Percentiles rank a stretch among this genome's conserved stretches.
These are phyloP conservation scores for Acrodontium crateriforme DNA, from an alignment of 2,329 filamentous ascomycete genomes.

Conservation along the genomic window DNA sequence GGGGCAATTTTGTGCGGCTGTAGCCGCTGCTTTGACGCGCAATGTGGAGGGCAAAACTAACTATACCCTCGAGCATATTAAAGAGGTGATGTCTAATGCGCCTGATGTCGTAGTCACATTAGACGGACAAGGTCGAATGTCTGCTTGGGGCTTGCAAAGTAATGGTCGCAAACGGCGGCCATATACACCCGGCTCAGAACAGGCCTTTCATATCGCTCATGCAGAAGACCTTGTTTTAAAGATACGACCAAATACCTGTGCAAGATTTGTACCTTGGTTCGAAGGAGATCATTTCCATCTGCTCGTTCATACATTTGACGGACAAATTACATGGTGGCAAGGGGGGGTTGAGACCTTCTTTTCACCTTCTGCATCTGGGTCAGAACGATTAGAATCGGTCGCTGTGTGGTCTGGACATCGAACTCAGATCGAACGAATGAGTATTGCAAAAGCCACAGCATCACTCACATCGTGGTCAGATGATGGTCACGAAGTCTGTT, in stretches of 20 bases:
- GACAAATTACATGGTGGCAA: slow-evolving; percentile 69
- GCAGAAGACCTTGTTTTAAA: slow-evolving; percentile 41
- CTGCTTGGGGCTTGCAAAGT: slow-evolving; percentile 84
- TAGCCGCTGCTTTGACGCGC: slow-evolving; percentile 39
- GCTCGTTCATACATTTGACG: slow-evolving; percentile 73
- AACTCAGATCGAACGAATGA: too few species aligned
- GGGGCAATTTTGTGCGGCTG: slow-evolving; percentile 59
- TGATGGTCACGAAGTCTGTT: too few species aligned
- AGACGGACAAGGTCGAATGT: slow-evolving; percentile 74
- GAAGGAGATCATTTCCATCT: slow-evolving; percentile 30
- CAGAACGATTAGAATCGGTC: slow-evolving; percentile 7
- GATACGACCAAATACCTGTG: slow-evolving; percentile 7
- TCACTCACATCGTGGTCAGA: too few species aligned
- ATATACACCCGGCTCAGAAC: slow-evolving; percentile 29
- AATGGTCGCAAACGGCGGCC: slow-evolving; percentile 53
- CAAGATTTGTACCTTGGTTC: slow-evolving; percentile 15
- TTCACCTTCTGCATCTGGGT: slow-evolving; percentile 39
- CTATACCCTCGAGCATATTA: slow-evolving; percentile 67
- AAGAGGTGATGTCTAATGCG: slow-evolving; percentile 69
- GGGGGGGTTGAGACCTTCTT: slow-evolving; percentile 67
- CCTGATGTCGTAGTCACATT: slow-evolving; percentile 80
- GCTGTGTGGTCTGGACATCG: slow-evolving; percentile 9
- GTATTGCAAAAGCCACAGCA: too few species aligned
- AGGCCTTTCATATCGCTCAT: slow-evolving; percentile 77
- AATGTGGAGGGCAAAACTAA: slow-evolving; percentile 37